Evolutionary conservation across 176 grass and related monocot species (phyloP).

Genomic region (Chrysopogon serrulatus): DNA sequence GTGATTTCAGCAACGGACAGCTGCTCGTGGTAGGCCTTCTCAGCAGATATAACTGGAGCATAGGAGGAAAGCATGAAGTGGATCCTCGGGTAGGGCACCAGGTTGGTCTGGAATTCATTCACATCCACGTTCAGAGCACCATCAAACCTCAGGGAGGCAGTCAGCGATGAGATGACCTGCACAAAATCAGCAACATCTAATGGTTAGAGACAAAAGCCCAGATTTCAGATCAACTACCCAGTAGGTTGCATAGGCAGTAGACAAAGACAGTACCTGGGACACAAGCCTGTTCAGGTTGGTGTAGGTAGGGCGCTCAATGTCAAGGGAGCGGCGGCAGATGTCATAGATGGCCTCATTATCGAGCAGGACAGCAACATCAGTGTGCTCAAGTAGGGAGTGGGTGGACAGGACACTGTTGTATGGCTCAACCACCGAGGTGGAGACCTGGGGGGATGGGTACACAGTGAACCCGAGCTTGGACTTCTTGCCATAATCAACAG

Average conservation of each 20-base stretch:
- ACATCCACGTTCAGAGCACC: constrained; percentile 55
- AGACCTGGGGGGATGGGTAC: constrained; percentile 61
- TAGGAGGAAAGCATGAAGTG: constrained; percentile 61
- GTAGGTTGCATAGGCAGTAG: background rate
- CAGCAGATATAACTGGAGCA: constrained; percentile 41
- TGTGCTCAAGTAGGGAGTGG: constrained; percentile 55
- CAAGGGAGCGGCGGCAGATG: constrained; percentile 58
- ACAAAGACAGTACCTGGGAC: constrained; percentile 26
- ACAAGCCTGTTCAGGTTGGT: constrained; percentile 63
- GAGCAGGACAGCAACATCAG: constrained; percentile 37
- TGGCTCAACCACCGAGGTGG: constrained; percentile 58
- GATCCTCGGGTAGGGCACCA: constrained; percentile 55
- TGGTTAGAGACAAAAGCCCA: background rate
- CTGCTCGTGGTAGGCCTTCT: constrained; percentile 63
- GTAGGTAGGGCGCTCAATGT: constrained; percentile 61
- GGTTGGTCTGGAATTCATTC: constrained; percentile 53
- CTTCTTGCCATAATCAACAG: constrained; percentile 60
- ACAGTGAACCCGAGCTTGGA: constrained; percentile 60
- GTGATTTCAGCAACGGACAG: constrained; percentile 50
- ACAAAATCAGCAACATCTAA: background rate
- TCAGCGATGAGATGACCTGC: constrained; percentile 51
- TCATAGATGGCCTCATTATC: constrained; percentile 56
- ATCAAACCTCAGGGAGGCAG: constrained; percentile 56
- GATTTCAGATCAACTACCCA: background rate
- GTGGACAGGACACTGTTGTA: constrained; percentile 68